Percentiles rank a stretch among this genome's conserved stretches.
phyloP scores from a whole-genome alignment of 768 basidiomycete species.

The Macrolepiota fuliginosa region DNA sequence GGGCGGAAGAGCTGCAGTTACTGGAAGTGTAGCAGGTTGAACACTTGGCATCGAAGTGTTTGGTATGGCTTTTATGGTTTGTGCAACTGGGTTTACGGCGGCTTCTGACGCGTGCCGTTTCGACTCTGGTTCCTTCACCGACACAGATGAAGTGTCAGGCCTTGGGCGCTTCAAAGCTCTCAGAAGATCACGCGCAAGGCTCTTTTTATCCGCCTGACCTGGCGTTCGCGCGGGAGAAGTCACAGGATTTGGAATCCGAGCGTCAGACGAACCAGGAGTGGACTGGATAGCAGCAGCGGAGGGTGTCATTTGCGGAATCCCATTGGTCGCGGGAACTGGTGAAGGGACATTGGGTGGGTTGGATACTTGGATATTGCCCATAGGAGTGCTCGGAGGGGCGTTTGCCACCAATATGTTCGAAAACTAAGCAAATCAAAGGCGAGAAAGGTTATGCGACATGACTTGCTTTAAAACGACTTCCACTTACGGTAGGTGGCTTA shows the following conservation, averaged over 20 bases:
- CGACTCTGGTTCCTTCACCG: constrained; percentile 12
- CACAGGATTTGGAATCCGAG: no score
- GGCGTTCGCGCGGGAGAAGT: constrained; percentile 26
- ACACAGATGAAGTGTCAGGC: constrained; percentile 12
- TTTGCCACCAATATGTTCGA: background rate
- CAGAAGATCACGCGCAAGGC: constrained; percentile 56
- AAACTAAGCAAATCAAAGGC: background rate
- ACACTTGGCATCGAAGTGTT: background rate
- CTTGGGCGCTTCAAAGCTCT: constrained; percentile 44
- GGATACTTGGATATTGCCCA: background rate
- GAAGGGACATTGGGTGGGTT: background rate
- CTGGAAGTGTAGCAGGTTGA: background rate
- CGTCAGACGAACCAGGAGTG: background rate
- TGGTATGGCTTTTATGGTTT: background rate
- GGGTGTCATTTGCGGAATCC: background rate
- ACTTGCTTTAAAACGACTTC: background rate
- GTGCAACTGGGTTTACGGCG: background rate
- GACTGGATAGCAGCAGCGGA: background rate
- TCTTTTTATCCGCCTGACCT: constrained; percentile 43
- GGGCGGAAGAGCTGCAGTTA: background rate
- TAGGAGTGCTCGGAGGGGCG: background rate
- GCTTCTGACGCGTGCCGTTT: constrained; percentile 22
- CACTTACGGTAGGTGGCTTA: background rate
- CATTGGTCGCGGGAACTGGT: background rate
- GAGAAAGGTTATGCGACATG: background rate